Percentiles rank a stretch among this genome's conserved stretches.
phyloP scores from a whole-genome alignment of 2,329 filamentous ascomycete genomes.

The Diaporthe sp. region DNA sequence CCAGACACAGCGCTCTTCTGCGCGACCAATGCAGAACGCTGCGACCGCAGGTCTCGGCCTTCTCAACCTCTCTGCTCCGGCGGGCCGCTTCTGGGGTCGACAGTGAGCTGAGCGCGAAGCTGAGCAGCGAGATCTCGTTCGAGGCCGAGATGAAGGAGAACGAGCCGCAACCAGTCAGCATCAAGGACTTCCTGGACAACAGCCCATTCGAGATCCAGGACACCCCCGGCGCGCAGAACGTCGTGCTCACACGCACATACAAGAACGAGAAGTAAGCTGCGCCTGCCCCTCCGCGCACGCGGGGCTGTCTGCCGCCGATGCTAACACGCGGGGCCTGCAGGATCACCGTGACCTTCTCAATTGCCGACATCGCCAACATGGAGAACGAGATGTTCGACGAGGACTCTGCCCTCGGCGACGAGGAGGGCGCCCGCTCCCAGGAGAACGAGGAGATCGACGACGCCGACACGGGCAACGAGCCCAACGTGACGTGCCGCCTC shows the following conservation, averaged over 20 bases:
- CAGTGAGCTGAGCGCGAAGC: slow-evolving; percentile 86
- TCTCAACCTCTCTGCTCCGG: slow-evolving; percentile 64
- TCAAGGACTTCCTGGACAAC: slow-evolving; percentile 91
- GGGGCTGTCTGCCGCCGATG: neutral
- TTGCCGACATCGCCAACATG: slow-evolving; percentile 82
- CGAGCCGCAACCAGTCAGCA: slow-evolving; percentile 79
- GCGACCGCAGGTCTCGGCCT: slow-evolving; percentile 60
- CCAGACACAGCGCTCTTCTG: slow-evolving; percentile 64
- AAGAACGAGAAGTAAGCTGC: slow-evolving; percentile 85
- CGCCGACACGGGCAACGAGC: slow-evolving; percentile 63
- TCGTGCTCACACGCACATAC: slow-evolving; percentile 85
- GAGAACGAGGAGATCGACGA: slow-evolving; percentile 70
- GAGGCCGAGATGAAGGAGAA: slow-evolving; percentile 85
- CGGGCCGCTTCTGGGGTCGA: slow-evolving; percentile 67
- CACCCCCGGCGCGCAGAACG: slow-evolving; percentile 86
- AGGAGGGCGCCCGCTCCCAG: slow-evolving; percentile 67
- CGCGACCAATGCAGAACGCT: slow-evolving; percentile 60
- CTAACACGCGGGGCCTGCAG: slow-evolving; percentile 47
- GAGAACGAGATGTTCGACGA: slow-evolving; percentile 70
- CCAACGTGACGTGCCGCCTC: slow-evolving; percentile 83
- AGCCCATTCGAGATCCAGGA: slow-evolving; percentile 88
- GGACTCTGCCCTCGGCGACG: slow-evolving; percentile 67
- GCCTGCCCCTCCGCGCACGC: neutral
- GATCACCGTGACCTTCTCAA: slow-evolving; percentile 83
- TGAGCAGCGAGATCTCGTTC: slow-evolving; percentile 82